Evolutionary conservation across 345 rosid genomes (phyloP).

Genomic region (Bruguiera parviflora): DNA sequence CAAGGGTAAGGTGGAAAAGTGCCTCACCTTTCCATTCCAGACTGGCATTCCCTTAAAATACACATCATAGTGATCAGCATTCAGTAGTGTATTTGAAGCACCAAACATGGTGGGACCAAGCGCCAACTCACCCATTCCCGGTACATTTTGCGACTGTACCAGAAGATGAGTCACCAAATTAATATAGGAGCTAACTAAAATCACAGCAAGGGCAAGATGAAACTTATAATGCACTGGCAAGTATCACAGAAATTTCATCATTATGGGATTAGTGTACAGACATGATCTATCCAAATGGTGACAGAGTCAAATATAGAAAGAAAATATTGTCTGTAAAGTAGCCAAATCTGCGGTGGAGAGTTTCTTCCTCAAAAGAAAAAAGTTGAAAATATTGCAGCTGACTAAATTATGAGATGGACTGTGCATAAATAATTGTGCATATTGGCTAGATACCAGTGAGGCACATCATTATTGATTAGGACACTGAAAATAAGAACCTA

Average conservation of each 20-base stretch:
- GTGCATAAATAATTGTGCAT: too few species aligned
- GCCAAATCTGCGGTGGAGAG: too few species aligned
- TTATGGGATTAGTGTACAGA: neutral
- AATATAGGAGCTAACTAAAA: neutral
- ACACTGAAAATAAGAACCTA: neutral
- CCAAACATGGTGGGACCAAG: conserved; percentile 81
- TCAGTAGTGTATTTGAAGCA: conserved; percentile 70
- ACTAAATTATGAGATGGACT: too few species aligned
- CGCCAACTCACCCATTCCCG: conserved; percentile 86
- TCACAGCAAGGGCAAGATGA: neutral
- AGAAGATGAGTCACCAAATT: conserved; percentile 14
- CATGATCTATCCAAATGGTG: neutral
- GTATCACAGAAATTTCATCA: neutral
- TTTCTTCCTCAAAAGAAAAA: too few species aligned
- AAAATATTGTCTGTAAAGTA: too few species aligned
- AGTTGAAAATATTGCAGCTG: too few species aligned
- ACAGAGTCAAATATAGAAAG: too few species aligned
- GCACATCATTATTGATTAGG: too few species aligned
- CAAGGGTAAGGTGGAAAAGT: conserved; percentile 1
- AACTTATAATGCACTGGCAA: neutral
- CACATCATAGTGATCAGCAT: conserved; percentile 69
- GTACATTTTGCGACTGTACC: conserved; percentile 54
- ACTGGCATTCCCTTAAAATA: conserved; percentile 83
- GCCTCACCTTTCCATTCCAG: conserved; percentile 63
- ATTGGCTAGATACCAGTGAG: too few species aligned